These are phyloP conservation scores for Wallacemonas sp. DNA, from an alignment of 208 protist genomes.

Conservation along the genomic window DNA sequence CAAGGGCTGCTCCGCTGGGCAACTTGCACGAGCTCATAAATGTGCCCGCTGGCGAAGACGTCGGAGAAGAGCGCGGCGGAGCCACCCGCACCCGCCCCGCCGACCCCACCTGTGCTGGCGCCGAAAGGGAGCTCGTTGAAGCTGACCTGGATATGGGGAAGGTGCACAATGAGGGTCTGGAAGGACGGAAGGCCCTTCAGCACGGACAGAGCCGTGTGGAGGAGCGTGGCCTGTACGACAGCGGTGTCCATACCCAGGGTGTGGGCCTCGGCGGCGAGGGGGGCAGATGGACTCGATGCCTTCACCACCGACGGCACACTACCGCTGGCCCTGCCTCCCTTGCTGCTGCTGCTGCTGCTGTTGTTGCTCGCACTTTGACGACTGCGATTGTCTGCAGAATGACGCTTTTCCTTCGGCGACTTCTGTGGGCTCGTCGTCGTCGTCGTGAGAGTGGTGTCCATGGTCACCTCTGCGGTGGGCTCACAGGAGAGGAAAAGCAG, in stretches of 20 bases:
- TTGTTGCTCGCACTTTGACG: too few relatives aligned
- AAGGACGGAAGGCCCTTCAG: conserved; percentile 25
- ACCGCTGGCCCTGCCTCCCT: too few relatives aligned
- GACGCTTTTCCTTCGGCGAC: too few relatives aligned
- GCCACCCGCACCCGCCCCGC: background rate
- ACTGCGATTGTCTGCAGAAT: too few relatives aligned
- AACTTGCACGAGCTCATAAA: conserved; percentile 53
- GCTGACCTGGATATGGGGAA: conserved; percentile 44
- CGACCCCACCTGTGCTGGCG: background rate
- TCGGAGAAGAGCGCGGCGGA: conserved; percentile 12
- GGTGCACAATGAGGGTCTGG: conserved; percentile 25
- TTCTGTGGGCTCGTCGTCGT: too few relatives aligned
- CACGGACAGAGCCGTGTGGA: background rate
- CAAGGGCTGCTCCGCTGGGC: conserved; percentile 56
- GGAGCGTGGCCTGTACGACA: conserved; percentile 4
- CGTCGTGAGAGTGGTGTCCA: too few relatives aligned
- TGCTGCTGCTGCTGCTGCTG: too few relatives aligned
- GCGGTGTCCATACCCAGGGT: too few relatives aligned
- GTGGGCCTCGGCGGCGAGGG: too few relatives aligned
- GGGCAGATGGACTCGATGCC: too few relatives aligned
- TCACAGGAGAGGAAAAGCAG: conserved; percentile 50
- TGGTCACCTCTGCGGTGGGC: background rate
- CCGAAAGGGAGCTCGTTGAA: conserved; percentile 5
- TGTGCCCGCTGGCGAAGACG: conserved; percentile 44
- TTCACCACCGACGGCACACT: too few relatives aligned